These are phyloP conservation scores for Cornus kousa DNA, from an alignment of 148 eudicot species.

Conservation along the genomic window DNA sequence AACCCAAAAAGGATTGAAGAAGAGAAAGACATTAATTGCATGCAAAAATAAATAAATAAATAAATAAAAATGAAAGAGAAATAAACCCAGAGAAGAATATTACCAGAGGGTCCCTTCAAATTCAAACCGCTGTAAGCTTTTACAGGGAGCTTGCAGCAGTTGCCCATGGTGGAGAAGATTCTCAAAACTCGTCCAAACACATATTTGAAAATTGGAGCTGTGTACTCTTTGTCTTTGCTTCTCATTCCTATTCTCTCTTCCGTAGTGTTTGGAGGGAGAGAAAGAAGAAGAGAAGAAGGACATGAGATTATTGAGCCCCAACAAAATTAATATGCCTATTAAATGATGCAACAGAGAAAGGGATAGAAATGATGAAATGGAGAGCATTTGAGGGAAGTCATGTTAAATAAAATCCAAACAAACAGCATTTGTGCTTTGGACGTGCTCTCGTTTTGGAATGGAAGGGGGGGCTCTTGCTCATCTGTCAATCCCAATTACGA, in stretches of 20 bases:
- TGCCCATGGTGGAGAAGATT: constrained; percentile 11
- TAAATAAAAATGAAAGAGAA: neutral
- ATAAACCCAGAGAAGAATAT: neutral
- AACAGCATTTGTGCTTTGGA: too few relatives aligned
- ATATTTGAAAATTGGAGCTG: neutral
- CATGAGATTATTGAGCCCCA: neutral
- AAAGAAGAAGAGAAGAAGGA: neutral
- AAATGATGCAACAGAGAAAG: neutral
- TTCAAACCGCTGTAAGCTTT: constrained; percentile 1
- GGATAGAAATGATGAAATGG: neutral
- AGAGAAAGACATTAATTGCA: neutral
- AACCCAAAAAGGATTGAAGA: too few relatives aligned
- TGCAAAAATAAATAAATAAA: neutral
- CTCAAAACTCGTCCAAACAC: neutral
- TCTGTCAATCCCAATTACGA: neutral
- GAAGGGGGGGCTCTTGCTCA: too few relatives aligned
- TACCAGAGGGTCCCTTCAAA: constrained; percentile 12
- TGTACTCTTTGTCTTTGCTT: neutral
- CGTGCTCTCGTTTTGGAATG: too few relatives aligned
- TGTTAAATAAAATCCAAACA: too few relatives aligned
- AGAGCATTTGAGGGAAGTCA: neutral
- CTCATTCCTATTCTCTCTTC: neutral
- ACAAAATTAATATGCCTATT: too few relatives aligned
- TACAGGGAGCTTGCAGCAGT: constrained; percentile 9
- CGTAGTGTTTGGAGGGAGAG: neutral